These are phyloP conservation scores for Sugiyamaella lignohabitans DNA, from an alignment of 805 yeast species.

Conservation along the genomic window DNA sequence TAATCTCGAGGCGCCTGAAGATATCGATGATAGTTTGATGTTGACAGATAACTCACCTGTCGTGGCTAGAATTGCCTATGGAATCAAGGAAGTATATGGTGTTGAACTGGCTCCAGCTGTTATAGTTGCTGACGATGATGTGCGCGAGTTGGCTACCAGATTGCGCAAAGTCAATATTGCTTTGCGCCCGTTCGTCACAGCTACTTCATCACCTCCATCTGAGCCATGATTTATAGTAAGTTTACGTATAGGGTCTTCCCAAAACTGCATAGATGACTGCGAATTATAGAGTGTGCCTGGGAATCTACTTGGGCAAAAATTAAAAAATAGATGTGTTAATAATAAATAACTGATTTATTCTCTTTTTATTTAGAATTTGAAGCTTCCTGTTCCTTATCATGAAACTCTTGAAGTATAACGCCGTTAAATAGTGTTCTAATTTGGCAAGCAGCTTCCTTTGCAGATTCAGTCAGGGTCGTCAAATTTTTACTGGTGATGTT, in stretches of 20 bases:
- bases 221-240: conserved; percentile 1
- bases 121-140: conserved; percentile 36
- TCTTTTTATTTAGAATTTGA: neutral
- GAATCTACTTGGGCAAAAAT: too few relatives aligned
- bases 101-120: conserved; percentile 38
- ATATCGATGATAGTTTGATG: conserved; percentile 16
- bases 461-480: conserved; percentile 28
- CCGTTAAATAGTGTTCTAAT: conserved; percentile 42
- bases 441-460: conserved; percentile 39
- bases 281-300: too few relatives aligned
- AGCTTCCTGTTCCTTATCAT: conserved; percentile 8
- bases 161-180: conserved; percentile 27
- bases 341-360: too few relatives aligned
- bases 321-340: neutral
- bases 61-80: conserved; percentile 21
- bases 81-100: conserved; percentile 26
- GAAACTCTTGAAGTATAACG: conserved; percentile 31
- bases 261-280: too few relatives aligned
- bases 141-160: conserved; percentile 24
- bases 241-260: too few relatives aligned
- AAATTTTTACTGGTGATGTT: conserved; percentile 19
- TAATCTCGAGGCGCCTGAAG: conserved; percentile 16
- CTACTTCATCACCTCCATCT: neutral
- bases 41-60: conserved; percentile 24
- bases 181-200: conserved; percentile 25